Evolutionary conservation across 495 filamentous ascomycete species (phyloP), one percentile per base, ranked within the genome.

Genomic region (Penicillium lividum): DNA sequence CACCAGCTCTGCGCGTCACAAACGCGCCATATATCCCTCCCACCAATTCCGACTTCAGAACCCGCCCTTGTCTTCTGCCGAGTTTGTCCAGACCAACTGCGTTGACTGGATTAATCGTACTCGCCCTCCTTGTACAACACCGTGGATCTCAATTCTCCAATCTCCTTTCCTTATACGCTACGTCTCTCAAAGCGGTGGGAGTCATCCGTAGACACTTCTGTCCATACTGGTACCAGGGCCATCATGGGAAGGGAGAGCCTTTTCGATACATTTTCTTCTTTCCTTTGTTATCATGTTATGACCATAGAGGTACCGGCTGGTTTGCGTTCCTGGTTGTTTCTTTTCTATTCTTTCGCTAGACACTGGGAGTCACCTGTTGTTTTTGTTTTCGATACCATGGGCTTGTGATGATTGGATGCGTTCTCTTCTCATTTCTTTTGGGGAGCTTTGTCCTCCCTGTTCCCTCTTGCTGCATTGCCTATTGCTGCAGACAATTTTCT

Each of bases 261-360:
- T 56, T 52, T 55, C 45, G 62, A 50, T 63, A 52, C 30, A 8
- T 51, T 38, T 51, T 57, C 59, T 63, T 53, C 49, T 63, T 60
- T 45, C 58, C 67, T 59, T 63, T 57, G 38, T 40, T 40, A 40
- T 40, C 38, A 72, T 51, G 62, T 70, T 72, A 74, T 68, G 74
- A 74, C 70, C 69, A 78, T 78, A 80, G 78, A 80, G 73, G 73
- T 77, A 63, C 66, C 69, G 73, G 72, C 58, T 70, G 67, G 65
- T 61, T 74, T 77, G 65, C 67, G 70, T 75, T 74, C 55, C 61
- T 73, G 66, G 62, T 70, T 62, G 56, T 54, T 64, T 69, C 51
- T 55, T 67, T 73, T 72, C 64, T 63, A 66, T 73, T 73, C 71
- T 69, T 66, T 74, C 73, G 71, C 69, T 78, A 69, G 70, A 73